These are phyloP conservation scores for Beauveria varroae DNA, from an alignment of 2,329 filamentous ascomycete genomes.

Conservation along the genomic window DNA sequence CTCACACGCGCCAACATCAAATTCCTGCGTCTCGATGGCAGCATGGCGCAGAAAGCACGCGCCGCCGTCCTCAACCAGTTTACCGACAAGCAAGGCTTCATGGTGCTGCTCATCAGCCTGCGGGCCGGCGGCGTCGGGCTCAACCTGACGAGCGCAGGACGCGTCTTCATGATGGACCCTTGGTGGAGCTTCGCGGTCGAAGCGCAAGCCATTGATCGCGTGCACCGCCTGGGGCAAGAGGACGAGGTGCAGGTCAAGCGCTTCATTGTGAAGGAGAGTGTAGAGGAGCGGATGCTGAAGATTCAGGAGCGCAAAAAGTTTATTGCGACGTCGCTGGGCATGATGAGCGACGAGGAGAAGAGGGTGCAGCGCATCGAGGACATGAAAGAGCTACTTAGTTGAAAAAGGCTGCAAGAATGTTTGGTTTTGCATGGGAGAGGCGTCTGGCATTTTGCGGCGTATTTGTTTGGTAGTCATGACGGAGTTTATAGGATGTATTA, in stretches of 20 bases:
- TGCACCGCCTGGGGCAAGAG: constrained; percentile 93
- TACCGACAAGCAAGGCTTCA: constrained; percentile 48
- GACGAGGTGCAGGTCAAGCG: constrained; percentile 77
- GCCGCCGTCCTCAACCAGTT: constrained; percentile 74
- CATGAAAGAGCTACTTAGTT: constrained; percentile 80
- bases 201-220: constrained; percentile 93
- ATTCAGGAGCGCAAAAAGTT: constrained; percentile 96
- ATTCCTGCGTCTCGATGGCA: constrained; percentile 84
- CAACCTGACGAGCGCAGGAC: constrained; percentile 80
- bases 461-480: background rate
- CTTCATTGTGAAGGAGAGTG: constrained; percentile 84
- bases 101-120: constrained; percentile 74
- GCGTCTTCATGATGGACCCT: constrained; percentile 98
- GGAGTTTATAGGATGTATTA: background rate
- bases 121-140: constrained; percentile 89
- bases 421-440: background rate
- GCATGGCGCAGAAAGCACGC: constrained; percentile 78
- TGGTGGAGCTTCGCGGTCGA: constrained; percentile 99
- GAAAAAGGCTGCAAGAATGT: constrained; percentile 9
- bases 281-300: constrained; percentile 89
- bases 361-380: constrained; percentile 85
- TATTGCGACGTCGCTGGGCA: constrained; percentile 86
- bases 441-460: background rate
- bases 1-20: constrained; percentile 64
- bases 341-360: constrained; percentile 94